Evolutionary conservation across 1,139 yeast species (phyloP).

Genomic region (Meyerozyma elateridarum): DNA sequence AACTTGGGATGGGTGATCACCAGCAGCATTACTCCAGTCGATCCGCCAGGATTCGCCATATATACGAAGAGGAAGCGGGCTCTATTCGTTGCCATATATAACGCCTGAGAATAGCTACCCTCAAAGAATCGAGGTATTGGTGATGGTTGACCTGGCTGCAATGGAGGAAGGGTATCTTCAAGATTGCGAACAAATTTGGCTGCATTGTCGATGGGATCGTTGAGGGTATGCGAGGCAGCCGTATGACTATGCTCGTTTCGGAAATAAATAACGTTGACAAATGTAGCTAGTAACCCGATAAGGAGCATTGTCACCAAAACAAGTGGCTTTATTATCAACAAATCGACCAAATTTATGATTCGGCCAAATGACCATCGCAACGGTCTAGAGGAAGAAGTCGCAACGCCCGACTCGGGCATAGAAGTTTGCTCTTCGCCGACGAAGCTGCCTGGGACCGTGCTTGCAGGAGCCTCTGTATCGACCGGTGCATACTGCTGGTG

Average conservation of each 20-base stretch:
- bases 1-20: constrained; percentile 54
- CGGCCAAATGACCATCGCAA: too few relatives aligned
- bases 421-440: constrained; percentile 2
- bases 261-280: constrained; percentile 26
- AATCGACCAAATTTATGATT: too few relatives aligned
- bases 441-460: not conserved
- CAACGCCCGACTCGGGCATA: too few relatives aligned
- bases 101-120: constrained; percentile 76
- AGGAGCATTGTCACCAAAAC: constrained; percentile 21
- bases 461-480: not conserved
- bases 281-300: constrained; percentile 22
- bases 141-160: constrained; percentile 2
- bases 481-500: constrained; percentile 4
- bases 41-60: constrained; percentile 68
- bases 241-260: constrained; percentile 16
- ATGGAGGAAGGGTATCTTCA: constrained; percentile 30
- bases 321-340: too few relatives aligned
- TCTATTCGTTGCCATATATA: constrained; percentile 60
- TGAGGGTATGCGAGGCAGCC: constrained; percentile 4
- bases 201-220: constrained; percentile 34
- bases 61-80: constrained; percentile 70
- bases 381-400: too few relatives aligned
- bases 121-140: constrained; percentile 49
- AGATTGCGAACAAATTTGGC: constrained; percentile 30
- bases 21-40: constrained; percentile 48